These are phyloP conservation scores for Diplodia scrobiculata DNA, from an alignment of 2,329 filamentous ascomycete species.

Conservation along the genomic window DNA sequence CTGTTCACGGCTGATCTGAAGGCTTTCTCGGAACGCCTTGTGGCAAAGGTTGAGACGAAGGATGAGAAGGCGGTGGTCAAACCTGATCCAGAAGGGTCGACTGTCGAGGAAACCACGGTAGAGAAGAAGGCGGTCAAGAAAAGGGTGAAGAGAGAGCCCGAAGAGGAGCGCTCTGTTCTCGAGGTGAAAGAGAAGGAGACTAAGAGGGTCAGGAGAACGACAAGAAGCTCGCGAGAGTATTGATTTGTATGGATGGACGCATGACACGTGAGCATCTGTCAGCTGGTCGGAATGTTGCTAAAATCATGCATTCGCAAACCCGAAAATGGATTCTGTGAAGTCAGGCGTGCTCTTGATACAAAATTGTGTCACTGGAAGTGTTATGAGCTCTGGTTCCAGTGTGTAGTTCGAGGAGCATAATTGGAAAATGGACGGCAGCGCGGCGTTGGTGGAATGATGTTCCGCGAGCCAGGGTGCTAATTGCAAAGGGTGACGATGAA, in stretches of 20 bases:
- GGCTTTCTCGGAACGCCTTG: slow-evolving; percentile 73
- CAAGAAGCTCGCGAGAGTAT: slow-evolving; percentile 29
- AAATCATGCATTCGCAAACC: background rate
- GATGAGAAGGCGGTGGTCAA: slow-evolving; percentile 43
- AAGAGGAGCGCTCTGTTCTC: slow-evolving; percentile 45
- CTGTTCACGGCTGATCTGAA: slow-evolving; percentile 91
- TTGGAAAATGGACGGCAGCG: background rate
- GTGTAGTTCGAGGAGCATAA: background rate
- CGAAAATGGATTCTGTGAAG: no score
- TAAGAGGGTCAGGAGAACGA: slow-evolving; percentile 42
- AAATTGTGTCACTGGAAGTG: background rate
- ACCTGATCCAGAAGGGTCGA: slow-evolving; percentile 25
- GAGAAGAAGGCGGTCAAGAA: slow-evolving; percentile 38
- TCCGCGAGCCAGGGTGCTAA: slow-evolving; percentile 7
- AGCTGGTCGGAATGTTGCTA: background rate
- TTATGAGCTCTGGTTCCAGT: background rate
- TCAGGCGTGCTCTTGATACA: background rate
- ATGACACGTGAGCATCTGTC: background rate
- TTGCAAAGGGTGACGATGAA: background rate
- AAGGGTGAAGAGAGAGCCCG: slow-evolving; percentile 48
- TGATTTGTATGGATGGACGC: background rate
- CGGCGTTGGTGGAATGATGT: background rate
- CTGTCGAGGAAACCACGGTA: slow-evolving; percentile 28
- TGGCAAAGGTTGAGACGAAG: slow-evolving; percentile 54
- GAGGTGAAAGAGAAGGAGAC: slow-evolving; percentile 45